Conservation (phyloP, 192 early-diverging fungal species). For the Radiomyces spectabilis region DNA sequence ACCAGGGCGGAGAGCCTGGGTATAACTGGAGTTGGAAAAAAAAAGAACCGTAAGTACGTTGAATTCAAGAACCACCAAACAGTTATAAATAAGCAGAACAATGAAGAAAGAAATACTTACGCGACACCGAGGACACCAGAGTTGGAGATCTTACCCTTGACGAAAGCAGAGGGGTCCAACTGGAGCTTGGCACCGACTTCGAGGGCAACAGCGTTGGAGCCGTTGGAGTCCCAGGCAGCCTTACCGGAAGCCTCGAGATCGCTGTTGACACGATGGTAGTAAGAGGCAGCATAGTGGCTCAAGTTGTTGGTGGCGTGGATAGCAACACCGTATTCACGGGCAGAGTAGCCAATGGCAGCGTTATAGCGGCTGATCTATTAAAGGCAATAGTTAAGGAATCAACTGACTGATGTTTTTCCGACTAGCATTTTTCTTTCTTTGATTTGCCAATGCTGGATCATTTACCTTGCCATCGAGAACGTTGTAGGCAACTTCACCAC, state of each 20-base stretch:
- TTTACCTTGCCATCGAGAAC: conserved; percentile 75
- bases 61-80: not conserved
- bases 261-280: conserved; percentile 93
- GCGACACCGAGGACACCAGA: conserved; percentile 84
- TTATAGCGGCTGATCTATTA: conserved; percentile 71
- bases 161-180: conserved; percentile 80
- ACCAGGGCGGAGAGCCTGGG: conserved; percentile 85
- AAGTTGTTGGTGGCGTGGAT: conserved; percentile 90
- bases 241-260: conserved; percentile 93
- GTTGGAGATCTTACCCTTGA: conserved; percentile 86
- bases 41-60: too few relatives aligned
- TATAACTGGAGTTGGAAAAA: conserved; percentile 45
- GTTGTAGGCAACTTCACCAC: conserved; percentile 94
- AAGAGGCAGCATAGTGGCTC: conserved; percentile 82
- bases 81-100: too few relatives aligned
- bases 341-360: conserved; percentile 78
- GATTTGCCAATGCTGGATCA: not conserved
- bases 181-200: conserved; percentile 95
- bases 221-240: conserved; percentile 81
- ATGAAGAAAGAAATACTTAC: too few relatives aligned
- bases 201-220: conserved; percentile 64
- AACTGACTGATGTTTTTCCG: not conserved
- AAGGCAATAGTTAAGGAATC: not conserved
- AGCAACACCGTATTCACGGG: conserved; percentile 81
- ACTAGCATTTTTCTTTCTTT: not conserved